Conservation (phyloP, 495 filamentous ascomycete genomes). For the Cercophora scortea region DNA sequence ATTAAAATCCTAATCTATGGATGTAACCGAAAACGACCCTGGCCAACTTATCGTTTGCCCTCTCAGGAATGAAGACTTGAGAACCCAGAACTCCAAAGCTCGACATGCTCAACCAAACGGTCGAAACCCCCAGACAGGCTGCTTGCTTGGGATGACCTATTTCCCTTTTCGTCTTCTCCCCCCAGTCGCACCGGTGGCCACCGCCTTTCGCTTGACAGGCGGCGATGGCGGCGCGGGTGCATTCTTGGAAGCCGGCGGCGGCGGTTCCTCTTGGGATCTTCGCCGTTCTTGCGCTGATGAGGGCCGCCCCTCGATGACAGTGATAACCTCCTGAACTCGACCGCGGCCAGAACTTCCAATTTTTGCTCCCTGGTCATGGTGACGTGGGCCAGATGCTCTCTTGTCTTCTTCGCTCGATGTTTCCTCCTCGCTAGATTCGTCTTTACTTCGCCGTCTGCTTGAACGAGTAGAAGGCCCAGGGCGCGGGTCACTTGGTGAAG, state of each 20-base stretch:
- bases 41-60: not conserved
- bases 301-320: conserved; percentile 15
- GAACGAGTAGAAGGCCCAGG: not conserved
- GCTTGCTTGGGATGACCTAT: not conserved
- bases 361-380: conserved; percentile 7
- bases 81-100: conserved; percentile 1
- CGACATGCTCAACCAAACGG: too few relatives aligned
- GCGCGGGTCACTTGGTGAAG: not conserved
- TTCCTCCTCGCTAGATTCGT: conserved; percentile 11
- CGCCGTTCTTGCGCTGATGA: conserved; percentile 16
- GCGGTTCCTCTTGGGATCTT: conserved; percentile 12
- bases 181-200: conserved; percentile 3
- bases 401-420: conserved; percentile 8
- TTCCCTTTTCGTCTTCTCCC: conserved; percentile 22
- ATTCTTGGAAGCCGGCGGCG: conserved; percentile 17
- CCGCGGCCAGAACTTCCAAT: not conserved
- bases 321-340: conserved; percentile 8
- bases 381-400: conserved; percentile 10
- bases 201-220: conserved; percentile 19
- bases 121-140: too few relatives aligned
- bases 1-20: conserved; percentile 20
- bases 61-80: too few relatives aligned
- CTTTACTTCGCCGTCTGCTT: conserved; percentile 3
- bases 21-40: conserved; percentile 4
- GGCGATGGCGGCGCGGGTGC: conserved; percentile 7